These are phyloP conservation scores for Chlamydomonas asymmetrica DNA, from an alignment of 139 green algal genomes.

Conservation along the genomic window DNA sequence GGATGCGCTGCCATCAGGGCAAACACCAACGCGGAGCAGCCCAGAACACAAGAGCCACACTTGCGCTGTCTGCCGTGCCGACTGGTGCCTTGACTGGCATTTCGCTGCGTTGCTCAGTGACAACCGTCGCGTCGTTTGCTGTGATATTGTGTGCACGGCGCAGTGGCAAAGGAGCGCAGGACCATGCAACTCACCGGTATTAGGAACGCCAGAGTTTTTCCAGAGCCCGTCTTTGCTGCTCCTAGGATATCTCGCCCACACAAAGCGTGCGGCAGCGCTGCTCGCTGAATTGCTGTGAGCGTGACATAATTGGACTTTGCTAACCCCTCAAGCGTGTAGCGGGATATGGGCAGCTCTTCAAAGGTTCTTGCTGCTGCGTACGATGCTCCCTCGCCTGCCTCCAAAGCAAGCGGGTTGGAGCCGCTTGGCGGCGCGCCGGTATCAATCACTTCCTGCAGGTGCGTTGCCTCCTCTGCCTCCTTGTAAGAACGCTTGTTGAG, in stretches of 20 bases:
- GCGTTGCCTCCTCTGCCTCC: slow-evolving; percentile 38
- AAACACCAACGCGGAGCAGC: background rate
- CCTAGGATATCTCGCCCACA: slow-evolving; percentile 90
- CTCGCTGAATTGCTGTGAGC: slow-evolving; percentile 93
- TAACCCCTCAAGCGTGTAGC: slow-evolving; percentile 58
- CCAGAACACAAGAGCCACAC: background rate
- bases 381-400: slow-evolving; percentile 9
- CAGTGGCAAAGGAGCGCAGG: background rate
- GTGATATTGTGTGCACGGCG: background rate
- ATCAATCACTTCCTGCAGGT: slow-evolving; percentile 28
- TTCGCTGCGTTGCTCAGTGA: background rate
- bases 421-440: slow-evolving; percentile 48
- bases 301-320: slow-evolving; percentile 57
- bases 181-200: slow-evolving; percentile 72
- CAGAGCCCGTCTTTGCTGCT: slow-evolving; percentile 96
- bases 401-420: slow-evolving; percentile 45
- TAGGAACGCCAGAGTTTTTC: slow-evolving; percentile 96
- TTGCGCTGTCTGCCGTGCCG: background rate
- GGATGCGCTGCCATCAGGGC: background rate
- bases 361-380: slow-evolving; percentile 49
- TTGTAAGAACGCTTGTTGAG: slow-evolving; percentile 13
- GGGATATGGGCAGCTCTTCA: slow-evolving; percentile 52
- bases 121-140: background rate
- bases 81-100: background rate
- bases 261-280: slow-evolving; percentile 90